Percentiles rank a stretch among this genome's conserved stretches.
phyloP scores from a whole-genome alignment of 2,329 filamentous ascomycete species.

The Dothistroma septosporum region DNA sequence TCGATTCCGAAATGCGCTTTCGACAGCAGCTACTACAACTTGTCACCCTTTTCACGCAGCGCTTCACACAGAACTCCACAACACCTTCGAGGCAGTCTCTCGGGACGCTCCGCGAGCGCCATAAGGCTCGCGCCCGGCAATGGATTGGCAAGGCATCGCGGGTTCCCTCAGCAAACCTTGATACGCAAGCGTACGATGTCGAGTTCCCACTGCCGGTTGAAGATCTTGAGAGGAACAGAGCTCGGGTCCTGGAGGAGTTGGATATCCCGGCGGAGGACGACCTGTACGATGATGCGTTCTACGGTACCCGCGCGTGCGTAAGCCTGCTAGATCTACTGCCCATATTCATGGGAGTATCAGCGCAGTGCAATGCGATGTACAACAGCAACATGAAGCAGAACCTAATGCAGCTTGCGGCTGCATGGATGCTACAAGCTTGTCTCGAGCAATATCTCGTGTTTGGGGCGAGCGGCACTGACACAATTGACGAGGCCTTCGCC shows the following conservation, averaged over 20 bases:
- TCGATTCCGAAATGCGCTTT: constrained; percentile 41
- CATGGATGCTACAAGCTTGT: constrained; percentile 49
- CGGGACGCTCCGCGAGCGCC: constrained; percentile 35
- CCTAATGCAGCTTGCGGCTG: constrained; percentile 46
- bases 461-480: constrained; percentile 35
- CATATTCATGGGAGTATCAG: constrained; percentile 48
- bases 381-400: constrained; percentile 34
- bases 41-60: constrained; percentile 42
- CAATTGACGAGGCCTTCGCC: constrained; percentile 43
- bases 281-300: constrained; percentile 28
- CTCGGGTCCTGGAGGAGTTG: constrained; percentile 20
- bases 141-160: constrained; percentile 26
- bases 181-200: constrained; percentile 10
- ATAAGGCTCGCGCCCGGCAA: constrained; percentile 16
- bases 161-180: constrained; percentile 22
- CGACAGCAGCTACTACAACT: constrained; percentile 50
- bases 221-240: constrained; percentile 25
- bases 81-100: constrained; percentile 39
- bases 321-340: constrained; percentile 43
- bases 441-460: constrained; percentile 47
- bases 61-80: constrained; percentile 37
- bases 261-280: constrained; percentile 26
- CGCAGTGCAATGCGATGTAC: constrained; percentile 32
- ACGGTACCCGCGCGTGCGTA: constrained; percentile 34
- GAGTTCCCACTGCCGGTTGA: constrained; percentile 6